Percentiles rank a stretch among this genome's conserved stretches.
Conservation (phyloP, 2,329 filamentous ascomycete species). For the Claviceps sorghi region DNA sequence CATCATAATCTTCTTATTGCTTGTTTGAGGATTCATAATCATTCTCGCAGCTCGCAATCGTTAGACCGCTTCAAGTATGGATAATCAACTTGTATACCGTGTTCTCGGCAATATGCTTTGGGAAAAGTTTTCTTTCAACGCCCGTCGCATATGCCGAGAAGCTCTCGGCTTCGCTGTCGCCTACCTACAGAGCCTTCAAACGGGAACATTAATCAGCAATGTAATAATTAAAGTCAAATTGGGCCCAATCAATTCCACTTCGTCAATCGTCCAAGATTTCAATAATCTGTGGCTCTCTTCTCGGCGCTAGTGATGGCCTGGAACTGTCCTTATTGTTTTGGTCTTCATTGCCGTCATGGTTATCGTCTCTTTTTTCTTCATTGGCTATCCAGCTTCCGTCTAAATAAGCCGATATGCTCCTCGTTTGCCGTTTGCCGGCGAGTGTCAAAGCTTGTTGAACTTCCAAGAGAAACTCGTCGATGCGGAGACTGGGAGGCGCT, state of each 20-base stretch:
- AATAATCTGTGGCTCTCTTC: constrained; percentile 9
- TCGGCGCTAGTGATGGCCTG: background rate
- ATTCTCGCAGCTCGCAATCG: background rate
- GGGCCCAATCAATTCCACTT: background rate
- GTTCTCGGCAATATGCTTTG: background rate
- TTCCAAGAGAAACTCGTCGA: constrained; percentile 59
- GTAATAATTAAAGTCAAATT: background rate
- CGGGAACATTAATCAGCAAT: background rate
- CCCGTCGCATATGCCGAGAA: background rate
- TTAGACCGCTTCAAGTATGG: background rate
- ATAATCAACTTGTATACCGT: background rate
- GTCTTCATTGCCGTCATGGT: constrained; percentile 7
- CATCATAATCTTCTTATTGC: background rate
- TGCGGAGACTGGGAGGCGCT: constrained; percentile 51
- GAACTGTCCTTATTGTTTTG: background rate
- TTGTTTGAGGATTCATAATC: background rate
- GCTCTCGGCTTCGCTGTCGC: background rate
- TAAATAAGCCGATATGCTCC: constrained; percentile 15
- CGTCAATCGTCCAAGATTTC: constrained; percentile 15
- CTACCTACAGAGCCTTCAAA: background rate
- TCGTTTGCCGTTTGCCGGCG: constrained; percentile 12
- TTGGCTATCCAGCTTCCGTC: constrained; percentile 22
- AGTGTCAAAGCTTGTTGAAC: constrained; percentile 40
- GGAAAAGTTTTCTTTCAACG: background rate
- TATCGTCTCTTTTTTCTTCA: constrained; percentile 16